Percentiles rank a stretch among this genome's conserved stretches.
These are phyloP conservation scores for Mesostigma viride DNA, from an alignment of 139 green algal genomes.

Conservation along the genomic window DNA sequence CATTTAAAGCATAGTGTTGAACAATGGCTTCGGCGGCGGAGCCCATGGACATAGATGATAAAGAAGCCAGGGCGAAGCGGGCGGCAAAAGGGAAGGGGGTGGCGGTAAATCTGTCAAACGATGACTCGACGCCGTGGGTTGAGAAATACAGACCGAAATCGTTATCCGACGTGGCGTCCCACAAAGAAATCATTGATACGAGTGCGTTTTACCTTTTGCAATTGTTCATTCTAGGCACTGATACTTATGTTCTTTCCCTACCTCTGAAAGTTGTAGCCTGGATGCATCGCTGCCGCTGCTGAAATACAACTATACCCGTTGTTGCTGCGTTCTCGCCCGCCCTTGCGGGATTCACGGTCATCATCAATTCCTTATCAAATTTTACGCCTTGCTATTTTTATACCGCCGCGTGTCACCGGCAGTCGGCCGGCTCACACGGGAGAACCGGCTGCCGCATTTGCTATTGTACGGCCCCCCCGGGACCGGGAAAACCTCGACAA, in stretches of 20 bases:
- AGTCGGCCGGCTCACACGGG: slow-evolving; percentile 59
- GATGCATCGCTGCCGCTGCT: slow-evolving; percentile 3
- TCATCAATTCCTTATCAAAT: no score
- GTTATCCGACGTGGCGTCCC: slow-evolving; percentile 84
- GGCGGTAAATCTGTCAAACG: no score
- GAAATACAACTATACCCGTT: neutral
- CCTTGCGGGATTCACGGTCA: neutral
- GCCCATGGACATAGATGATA: no score
- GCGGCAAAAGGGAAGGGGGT: no score
- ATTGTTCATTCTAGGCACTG: neutral
- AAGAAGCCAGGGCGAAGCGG: no score
- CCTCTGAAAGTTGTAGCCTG: slow-evolving; percentile 30
- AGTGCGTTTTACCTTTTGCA: slow-evolving; percentile 29
- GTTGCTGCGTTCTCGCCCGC: neutral
- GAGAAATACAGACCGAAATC: slow-evolving; percentile 91
- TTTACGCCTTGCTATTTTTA: slow-evolving; percentile 33
- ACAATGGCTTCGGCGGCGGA: no score
- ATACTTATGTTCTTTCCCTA: neutral
- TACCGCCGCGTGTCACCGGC: no score
- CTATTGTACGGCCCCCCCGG: slow-evolving; percentile 95
- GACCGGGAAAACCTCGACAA: slow-evolving; percentile 94
- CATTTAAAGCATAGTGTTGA: no score
- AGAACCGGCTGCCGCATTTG: slow-evolving; percentile 85
- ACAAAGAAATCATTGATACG: slow-evolving; percentile 95
- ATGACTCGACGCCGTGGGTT: no score